A percentile compares a stretch with the other conserved stretches of the same genome.
Evolutionary conservation across 441 rosid species (phyloP).

Genomic region (Gossypium davidsonii): DNA sequence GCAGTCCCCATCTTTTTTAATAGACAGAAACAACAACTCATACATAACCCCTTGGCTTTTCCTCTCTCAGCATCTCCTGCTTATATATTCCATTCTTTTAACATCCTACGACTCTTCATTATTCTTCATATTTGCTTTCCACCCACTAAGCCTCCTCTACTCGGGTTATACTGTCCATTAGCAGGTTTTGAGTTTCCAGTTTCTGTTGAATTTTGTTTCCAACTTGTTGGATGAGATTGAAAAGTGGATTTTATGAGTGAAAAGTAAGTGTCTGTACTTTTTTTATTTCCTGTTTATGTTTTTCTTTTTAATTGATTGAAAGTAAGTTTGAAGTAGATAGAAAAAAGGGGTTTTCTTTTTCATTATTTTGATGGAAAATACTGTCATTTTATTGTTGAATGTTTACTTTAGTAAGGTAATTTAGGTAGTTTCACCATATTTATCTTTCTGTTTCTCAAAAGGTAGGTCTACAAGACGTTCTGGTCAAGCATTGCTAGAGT

Average conservation of each 20-base stretch:
- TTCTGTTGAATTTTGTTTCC: background rate
- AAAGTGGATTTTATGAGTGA: background rate
- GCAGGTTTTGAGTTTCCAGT: background rate
- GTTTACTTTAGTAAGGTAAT: background rate
- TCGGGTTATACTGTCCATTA: background rate
- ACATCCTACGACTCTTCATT: slow-evolving; percentile 9
- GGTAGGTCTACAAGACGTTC: background rate
- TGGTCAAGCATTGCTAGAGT: background rate
- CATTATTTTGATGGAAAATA: background rate
- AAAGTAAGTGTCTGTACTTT: background rate
- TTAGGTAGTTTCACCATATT: background rate
- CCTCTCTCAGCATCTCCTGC: slow-evolving; percentile 10
- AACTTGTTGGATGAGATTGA: background rate
- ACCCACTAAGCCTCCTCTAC: background rate
- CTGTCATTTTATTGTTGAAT: background rate
- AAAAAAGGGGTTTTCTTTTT: background rate
- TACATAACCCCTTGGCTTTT: slow-evolving; percentile 13
- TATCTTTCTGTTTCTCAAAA: background rate
- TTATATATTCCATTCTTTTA: background rate
- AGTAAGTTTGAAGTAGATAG: background rate
- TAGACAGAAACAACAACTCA: background rate
- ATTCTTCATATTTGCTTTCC: slow-evolving; percentile 11
- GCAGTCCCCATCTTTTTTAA: slow-evolving; percentile 1
- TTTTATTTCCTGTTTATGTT: background rate
- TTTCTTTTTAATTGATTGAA: background rate